Evolutionary conservation across 768 basidiomycete genomes (phyloP).

Genomic region (Suillus cothurnatus): DNA sequence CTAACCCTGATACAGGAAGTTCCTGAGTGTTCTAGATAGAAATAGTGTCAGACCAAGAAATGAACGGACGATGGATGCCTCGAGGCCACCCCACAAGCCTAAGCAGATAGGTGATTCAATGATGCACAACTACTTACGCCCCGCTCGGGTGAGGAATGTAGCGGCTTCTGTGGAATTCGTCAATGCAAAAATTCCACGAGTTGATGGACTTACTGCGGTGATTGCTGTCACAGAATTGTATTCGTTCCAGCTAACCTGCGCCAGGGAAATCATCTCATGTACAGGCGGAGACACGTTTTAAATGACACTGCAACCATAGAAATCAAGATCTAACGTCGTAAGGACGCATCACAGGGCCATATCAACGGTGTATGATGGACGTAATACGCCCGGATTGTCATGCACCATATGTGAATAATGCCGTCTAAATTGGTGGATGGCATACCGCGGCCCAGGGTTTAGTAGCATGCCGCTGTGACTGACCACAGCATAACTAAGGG

Average conservation of each 20-base stretch:
- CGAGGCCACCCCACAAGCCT: slow-evolving; percentile 6
- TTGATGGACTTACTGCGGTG: slow-evolving; percentile 1
- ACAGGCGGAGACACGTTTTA: not conserved
- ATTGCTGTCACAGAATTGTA: not conserved
- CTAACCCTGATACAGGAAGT: not conserved
- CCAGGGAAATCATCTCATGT: not conserved
- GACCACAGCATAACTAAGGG: slow-evolving; percentile 2
- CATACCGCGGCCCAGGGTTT: not conserved
- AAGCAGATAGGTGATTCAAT: not conserved
- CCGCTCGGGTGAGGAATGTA: not conserved
- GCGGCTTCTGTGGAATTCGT: not conserved
- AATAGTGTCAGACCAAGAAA: not conserved
- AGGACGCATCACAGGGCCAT: not conserved
- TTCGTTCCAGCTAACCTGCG: not conserved
- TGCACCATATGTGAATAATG: slow-evolving; percentile 1
- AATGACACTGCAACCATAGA: not conserved
- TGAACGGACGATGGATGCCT: slow-evolving; percentile 1
- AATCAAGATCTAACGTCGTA: slow-evolving; percentile 5
- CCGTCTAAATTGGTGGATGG: not conserved
- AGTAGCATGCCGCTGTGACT: not conserved
- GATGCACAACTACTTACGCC: not conserved
- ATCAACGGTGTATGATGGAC: not conserved
- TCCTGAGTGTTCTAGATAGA: slow-evolving; percentile 1
- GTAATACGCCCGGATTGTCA: not conserved
- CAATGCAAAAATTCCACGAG: not conserved